Evolutionary conservation across 78 protist genomes (phyloP).

Genomic region (Pigoraptor vietnamica): DNA sequence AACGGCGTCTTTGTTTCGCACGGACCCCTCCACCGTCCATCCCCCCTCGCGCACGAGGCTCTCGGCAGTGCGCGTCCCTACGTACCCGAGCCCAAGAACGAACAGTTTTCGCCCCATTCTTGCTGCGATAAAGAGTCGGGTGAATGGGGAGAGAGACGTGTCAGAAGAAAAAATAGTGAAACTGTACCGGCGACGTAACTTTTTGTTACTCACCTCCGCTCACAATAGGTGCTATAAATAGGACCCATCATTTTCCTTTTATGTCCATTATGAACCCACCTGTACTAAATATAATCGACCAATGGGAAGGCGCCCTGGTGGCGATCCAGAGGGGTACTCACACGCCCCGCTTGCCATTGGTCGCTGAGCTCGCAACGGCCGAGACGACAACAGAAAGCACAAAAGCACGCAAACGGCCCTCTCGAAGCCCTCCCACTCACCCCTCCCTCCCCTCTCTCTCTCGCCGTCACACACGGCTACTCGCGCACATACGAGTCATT

Average conservation of each 20-base stretch:
- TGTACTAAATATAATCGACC: background rate
- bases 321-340: background rate
- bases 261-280: background rate
- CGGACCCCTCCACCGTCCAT: constrained; percentile 1
- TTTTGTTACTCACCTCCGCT: too few species aligned
- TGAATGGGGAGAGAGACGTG: too few species aligned
- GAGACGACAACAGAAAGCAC: too few species aligned
- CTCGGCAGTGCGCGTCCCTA: background rate
- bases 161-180: too few species aligned
- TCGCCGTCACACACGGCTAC: too few species aligned
- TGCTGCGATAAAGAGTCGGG: background rate
- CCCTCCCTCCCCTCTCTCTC: too few species aligned
- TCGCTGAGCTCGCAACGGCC: background rate
- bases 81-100: constrained; percentile 23
- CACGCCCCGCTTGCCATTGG: too few species aligned
- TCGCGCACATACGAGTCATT: too few species aligned
- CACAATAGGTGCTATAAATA: background rate
- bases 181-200: too few species aligned
- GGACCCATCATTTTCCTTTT: background rate
- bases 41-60: background rate
- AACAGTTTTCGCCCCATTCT: background rate
- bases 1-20: background rate
- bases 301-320: background rate
- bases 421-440: too few species aligned
- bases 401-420: too few species aligned